phyloP scores from a whole-genome alignment of 768 basidiomycete genomes.

The Boletus rubescentipes region DNA sequence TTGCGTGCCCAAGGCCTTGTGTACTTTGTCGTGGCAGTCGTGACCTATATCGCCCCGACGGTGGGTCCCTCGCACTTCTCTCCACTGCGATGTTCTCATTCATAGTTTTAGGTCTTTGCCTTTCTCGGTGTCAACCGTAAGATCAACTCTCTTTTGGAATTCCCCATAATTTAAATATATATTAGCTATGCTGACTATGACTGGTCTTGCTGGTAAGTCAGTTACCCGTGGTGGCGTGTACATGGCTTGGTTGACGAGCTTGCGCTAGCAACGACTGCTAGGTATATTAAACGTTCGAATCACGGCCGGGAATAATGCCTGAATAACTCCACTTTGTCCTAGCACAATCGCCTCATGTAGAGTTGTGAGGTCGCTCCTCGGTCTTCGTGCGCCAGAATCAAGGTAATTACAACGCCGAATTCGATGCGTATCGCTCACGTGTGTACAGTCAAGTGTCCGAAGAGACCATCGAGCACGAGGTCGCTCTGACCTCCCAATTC shows the following conservation, averaged over 20 bases:
- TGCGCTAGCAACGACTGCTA: constrained; percentile 13
- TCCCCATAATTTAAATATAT: not conserved
- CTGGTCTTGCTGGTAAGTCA: constrained; percentile 9
- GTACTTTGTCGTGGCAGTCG: constrained; percentile 19
- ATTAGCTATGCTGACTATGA: constrained; percentile 7
- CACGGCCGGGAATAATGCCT: not conserved
- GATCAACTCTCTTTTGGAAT: not conserved
- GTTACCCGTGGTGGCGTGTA: not conserved
- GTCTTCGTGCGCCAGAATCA: not conserved
- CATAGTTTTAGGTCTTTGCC: constrained; percentile 12
- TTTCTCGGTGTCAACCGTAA: constrained; percentile 1
- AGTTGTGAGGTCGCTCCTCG: constrained; percentile 20
- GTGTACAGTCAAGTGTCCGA: not conserved
- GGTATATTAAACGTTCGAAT: constrained; percentile 2
- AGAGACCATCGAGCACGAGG: not conserved
- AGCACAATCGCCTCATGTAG: constrained; percentile 19
- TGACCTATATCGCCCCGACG: constrained; percentile 19
- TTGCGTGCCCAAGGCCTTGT: constrained; percentile 20
- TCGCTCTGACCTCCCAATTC: constrained; percentile 9
- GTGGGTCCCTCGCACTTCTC: not conserved
- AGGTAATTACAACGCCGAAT: not conserved
- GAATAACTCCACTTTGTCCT: not conserved
- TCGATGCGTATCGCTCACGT: not conserved
- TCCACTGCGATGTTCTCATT: not conserved
- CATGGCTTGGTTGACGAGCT: not conserved